phyloP scores from a whole-genome alignment of 2,329 filamentous ascomycete genomes.

The Madurella mycetomatis region DNA sequence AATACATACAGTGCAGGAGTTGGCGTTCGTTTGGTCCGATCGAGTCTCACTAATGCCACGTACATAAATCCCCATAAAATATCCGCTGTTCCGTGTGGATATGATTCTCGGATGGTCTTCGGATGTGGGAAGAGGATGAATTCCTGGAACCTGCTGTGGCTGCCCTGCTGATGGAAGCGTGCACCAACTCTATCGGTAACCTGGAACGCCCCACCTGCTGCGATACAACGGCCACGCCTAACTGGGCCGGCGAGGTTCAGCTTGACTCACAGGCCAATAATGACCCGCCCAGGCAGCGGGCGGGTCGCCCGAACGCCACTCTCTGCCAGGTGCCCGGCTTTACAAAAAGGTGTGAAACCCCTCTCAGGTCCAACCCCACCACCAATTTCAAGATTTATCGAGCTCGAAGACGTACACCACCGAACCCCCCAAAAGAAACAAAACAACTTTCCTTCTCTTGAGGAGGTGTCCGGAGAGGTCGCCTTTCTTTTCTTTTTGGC shows the following conservation, averaged over 20 bases:
- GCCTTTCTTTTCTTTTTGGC: constrained; percentile 22
- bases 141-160: not conserved
- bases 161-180: not conserved
- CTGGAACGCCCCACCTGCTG: constrained; percentile 4
- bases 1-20: too few species aligned
- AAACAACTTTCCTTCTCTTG: constrained; percentile 5
- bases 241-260: constrained; percentile 8
- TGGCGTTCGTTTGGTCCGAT: too few species aligned
- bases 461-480: constrained; percentile 20
- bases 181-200: not conserved
- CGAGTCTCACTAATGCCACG: too few species aligned
- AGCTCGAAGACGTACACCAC: constrained; percentile 1
- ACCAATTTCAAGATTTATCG: constrained; percentile 20
- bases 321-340: constrained; percentile 12
- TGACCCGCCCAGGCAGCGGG: constrained; percentile 10
- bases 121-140: not conserved
- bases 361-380: constrained; percentile 25
- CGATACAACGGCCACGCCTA: not conserved
- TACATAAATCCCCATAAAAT: too few species aligned
- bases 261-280: constrained; percentile 11
- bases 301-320: constrained; percentile 14
- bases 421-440: constrained; percentile 10
- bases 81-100: too few species aligned
- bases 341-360: constrained; percentile 20
- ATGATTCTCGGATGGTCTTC: not conserved